A percentile compares a stretch with the other conserved stretches of the same genome.
Evolutionary conservation across 768 basidiomycete species (phyloP).

Genomic region (Kwoniella bestiolae): DNA sequence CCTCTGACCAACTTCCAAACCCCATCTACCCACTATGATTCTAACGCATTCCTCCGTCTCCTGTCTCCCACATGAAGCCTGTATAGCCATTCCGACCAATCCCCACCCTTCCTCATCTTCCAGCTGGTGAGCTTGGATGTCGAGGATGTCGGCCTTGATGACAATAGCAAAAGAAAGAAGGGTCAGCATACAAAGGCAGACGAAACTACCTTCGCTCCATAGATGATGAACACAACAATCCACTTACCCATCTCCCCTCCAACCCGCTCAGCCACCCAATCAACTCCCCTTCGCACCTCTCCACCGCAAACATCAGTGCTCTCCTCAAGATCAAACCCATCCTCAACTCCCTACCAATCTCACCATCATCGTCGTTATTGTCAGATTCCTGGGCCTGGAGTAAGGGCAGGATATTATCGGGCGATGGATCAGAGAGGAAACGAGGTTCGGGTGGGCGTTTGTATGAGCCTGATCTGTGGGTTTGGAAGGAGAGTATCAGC

Average conservation of each 20-base stretch:
- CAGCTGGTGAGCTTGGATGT: constrained; percentile 54
- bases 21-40: constrained; percentile 65
- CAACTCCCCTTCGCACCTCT: constrained; percentile 40
- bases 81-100: constrained; percentile 53
- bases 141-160: constrained; percentile 37
- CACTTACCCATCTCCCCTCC: constrained; percentile 41
- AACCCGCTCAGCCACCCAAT: constrained; percentile 44
- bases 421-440: constrained; percentile 23
- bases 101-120: constrained; percentile 86
- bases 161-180: not conserved
- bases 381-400: constrained; percentile 13
- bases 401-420: constrained; percentile 10
- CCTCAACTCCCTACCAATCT: constrained; percentile 22
- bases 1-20: constrained; percentile 38
- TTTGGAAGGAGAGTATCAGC: not conserved
- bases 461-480: constrained; percentile 12
- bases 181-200: not conserved
- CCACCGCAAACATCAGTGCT: constrained; percentile 42
- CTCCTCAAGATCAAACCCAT: constrained; percentile 38
- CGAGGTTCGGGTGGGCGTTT: constrained; percentile 22
- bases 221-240: not conserved
- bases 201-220: not conserved
- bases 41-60: constrained; percentile 90
- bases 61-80: constrained; percentile 73
- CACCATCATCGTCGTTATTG: constrained; percentile 10